Evolutionary conservation across 305 asterid species (phyloP), one percentile per base, ranked within the genome.

Genomic region (Rubia peregrina): DNA sequence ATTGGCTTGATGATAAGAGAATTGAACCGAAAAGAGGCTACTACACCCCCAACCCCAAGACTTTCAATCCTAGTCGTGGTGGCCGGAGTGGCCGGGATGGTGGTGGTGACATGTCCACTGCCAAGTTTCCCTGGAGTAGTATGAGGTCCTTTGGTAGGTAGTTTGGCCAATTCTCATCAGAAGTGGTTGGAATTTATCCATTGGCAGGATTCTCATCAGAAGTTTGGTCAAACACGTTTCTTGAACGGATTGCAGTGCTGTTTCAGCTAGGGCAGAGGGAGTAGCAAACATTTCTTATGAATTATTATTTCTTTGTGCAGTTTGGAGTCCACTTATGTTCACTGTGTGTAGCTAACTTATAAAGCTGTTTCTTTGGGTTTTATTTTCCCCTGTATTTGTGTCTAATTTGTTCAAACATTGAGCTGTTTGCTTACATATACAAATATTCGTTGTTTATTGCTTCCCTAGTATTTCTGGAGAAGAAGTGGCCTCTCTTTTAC

Each of bases 91-190:
- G 55, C 30, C 4, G 64, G 19, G 56, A 59, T 71, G 67, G 60
- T 68, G 78, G 76, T 51, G 66, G 66, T 67, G 70, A 48, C 17
- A 48, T 73, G n/a, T 19, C 43, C 67, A 70, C 72, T 42, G 85
- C 80, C 14, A 87, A 81, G 84, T 90, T 88, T 71, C 94, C 95
- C 0, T 88, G 94, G 94, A 88, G 94, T 82, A 88, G 84, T 78
- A 90, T 88, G 88, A 78, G 70, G 79, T 68, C 87, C 66, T 83
- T 79, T 72, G 43, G 80, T 65, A 79, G 82, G 49, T 63, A 63
- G 68, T 38, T 40, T 63, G 68, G 26, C 38, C 26, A 17, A 14
- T 8, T 63, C 4, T 63, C 16, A 63, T 38, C 5, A 14, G 21
- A 17, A 14, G n/a, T 33, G n/a, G 43, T 16, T 12, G 67, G 44